Evolutionary conservation across 805 yeast species (phyloP), one percentile per base, ranked within the genome.

Genomic region (Starmerella roubikii): DNA sequence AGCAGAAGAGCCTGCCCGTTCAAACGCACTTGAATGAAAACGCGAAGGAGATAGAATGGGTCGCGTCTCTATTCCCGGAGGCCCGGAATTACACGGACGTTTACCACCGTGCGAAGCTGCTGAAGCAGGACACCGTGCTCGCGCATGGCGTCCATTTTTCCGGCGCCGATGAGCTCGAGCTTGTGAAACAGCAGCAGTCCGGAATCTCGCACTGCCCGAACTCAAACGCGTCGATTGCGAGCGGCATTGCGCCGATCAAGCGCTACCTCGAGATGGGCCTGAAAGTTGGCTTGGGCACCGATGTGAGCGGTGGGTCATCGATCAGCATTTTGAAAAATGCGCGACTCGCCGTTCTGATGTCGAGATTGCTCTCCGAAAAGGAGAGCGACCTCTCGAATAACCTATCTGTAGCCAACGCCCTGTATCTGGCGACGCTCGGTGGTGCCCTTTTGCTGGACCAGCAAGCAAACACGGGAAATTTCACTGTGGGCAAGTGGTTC

Each of bases 21-120:
- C 98, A 88, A 60, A 84, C 96, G 0, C 98, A 88, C 59, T 66
- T 88, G n/a, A 71, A 82, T 39, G 98, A 88, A 57, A 88, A 83
- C 53, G 56, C 62, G 35, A 62, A 61, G 25, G 98, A 88, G 59
- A 72, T 88, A 35, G 68, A 69, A 40, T 72, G 86, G 72, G 94
- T 86, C 16, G 54, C 58, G 30, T 63, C 70, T 32, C 57, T 81
- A 38, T 91, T 83, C 55, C 95, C 96, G 0, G 72, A 76, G 15
- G 69, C 71, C 44, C 58, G 63, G 16, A 63, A 66, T 40, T 88
- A 88, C 54, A 71, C 95, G 0, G 77, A 72, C 40, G 93, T 88
- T 5, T 88, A 88, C 55, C 71, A 77, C 47, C 59, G 67, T 35
- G 72, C 72, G 46, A 68, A 71, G 2, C 59, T 88, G 26, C 59